Base-by-base conservation (phyloP, 352 stramenopile genomes). In the Phytophthora capsici region DNA sequence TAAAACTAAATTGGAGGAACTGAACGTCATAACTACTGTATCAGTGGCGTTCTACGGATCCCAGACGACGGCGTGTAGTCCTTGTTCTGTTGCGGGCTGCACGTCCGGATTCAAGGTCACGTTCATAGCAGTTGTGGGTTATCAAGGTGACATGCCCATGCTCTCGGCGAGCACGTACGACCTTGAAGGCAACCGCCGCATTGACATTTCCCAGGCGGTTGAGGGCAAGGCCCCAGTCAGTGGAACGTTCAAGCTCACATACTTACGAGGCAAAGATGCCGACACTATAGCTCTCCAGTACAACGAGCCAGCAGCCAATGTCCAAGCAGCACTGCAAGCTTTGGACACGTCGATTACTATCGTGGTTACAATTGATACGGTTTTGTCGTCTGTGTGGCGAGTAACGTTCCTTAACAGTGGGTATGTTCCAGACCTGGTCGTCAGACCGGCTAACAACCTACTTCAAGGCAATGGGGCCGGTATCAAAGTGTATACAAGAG, bases 381-480 rank as follows among this genome's bases (percentile, higher is more conserved):
- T n/a, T n/a, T n/a, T n/a, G n/a, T n/a, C n/a, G n/a, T n/a, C n/a
- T n/a, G n/a, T 98, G 44, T 98, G 93, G 84, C 66, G 71, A 14
- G 90, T 99, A 5, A 93, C 91, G 7, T 99, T 99, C 71, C 46
- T 77, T 12, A 88, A 98, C 45, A 91, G 89, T 46, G 96, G 96
- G 4, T 86, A 97, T 62, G 80, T 99, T 1, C 91, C 96, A n/a
- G 62, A 84, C 34, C 69, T 99, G 59, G 55, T 87, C 22, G 63
- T 98, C 40, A 80, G 87, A 17, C 71, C 79, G 20, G 68, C 73
- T 10, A 93, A 97, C 70, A 88, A 92, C 49, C 53, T 84, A 14
- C 76, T 99, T 2, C 77, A 89, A 13, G 96, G 94, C 23, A 92
- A 98, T 46, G 93, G 96, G 7, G 89, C 91, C 6, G 77, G 75